Evolutionary conservation across 768 basidiomycete genomes (phyloP), one percentile per base, ranked within the genome.

Genomic region (Russula earlei): DNA sequence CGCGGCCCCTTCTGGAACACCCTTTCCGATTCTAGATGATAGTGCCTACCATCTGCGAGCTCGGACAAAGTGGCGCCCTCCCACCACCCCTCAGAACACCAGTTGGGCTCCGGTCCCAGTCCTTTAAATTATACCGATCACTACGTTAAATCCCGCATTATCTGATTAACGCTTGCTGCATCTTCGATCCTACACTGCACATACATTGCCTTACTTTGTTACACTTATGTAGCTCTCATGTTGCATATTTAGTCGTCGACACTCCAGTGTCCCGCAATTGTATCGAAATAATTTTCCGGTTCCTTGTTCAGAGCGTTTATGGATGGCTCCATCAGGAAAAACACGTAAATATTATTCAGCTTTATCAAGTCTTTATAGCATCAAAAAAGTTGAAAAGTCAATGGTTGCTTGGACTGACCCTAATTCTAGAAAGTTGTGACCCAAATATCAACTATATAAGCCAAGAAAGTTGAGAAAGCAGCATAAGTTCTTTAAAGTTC

Each of bases 161-260:
- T 58, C 57, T 58, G 47, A 54, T 54, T 31, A 37, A n/a, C 37
- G 45, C 57, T 34, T 49, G 57, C 57, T 58, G 52, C 57, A 58
- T 58, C 56, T 58, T 43, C 25, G 44, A 34, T 40, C 34, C 34
- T 44, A 56, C 49, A 38, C 22, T 40, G 36, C 51, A 54, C 47
- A 58, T 54, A 58, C 54, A 56, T 31, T 47, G 31, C 45, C 50
- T 51, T 59, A 41, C 19, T 25, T 37, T 56, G 54, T 59, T 55
- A 59, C 49, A 52, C 51, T 57, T 41, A 56, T 59, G 58, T 59
- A 59, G 58, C 58, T 59, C 49, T 40, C 58, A 43, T 59, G 58
- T 56, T 59, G 58, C 55, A 47, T 59, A 47, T 40, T 51, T 56
- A 50, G 49, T 59, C 37, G 52, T 19, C 22, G 52, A 49, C 52